Base-by-base conservation (phyloP, 495 filamentous ascomycete species). In the Aspergillus cristatus region DNA sequence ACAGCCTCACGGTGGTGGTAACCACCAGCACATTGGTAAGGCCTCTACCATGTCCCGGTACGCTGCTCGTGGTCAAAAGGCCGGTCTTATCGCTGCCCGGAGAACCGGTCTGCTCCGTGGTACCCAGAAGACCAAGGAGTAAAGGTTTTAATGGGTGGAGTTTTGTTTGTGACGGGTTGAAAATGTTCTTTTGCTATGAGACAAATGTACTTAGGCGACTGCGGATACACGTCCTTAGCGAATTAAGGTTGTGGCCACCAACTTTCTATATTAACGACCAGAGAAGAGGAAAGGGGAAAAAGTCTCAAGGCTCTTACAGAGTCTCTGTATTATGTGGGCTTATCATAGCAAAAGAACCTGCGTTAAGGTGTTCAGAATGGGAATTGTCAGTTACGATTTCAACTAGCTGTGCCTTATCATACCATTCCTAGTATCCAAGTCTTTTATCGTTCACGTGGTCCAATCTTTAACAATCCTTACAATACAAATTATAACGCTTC, bases 11-110 rank as follows among this genome's bases (percentile, higher is more conserved):
- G 91, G 91, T 84, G 84, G 84, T 90, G 91, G 91, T 94, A 99
- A 99, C 77, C 91, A 99, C 74, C 91, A 99, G 78, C 91, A 99
- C 75, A 99, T 99, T 60, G 91, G 91, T 82, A 97, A 97, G 76
- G 93, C 91, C 45, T 97, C 93, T 28, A 99, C 91, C 51, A 99
- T 99, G 72, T 94, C 86, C 49, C 83, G 91, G 65, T 94, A 89
- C 73, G 91, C 91, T 46, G 82, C 81, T 62, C 84, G 86, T 67
- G 91, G 91, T 84, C 91, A 99, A 78, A 99, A 99, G 79, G 93
- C 93, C 61, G 91, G 91, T 95, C 87, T 96, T 62, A 99, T 99
- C 75, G 91, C 91, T 65, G 91, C 91, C 68, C 76, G 91, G 70
- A 81, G 91, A 75, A 99, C 91, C 61, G 91, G 91, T 89, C 78